phyloP scores from a whole-genome alignment of 768 basidiomycete species.

The Leccinellum albellum region DNA sequence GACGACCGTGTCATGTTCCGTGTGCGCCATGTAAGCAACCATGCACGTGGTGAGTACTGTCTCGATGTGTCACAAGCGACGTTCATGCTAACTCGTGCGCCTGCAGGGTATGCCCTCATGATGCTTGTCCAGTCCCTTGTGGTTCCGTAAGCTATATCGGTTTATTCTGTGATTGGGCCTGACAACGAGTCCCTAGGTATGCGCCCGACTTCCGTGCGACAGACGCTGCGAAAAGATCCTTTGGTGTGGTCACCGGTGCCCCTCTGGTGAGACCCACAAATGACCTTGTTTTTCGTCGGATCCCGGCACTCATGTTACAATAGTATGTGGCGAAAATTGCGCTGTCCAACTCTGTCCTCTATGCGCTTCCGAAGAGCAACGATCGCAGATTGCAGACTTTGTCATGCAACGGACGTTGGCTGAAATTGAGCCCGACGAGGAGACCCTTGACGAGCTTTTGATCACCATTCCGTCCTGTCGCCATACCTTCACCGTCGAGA shows the following conservation, averaged over 20 bases:
- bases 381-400: constrained; percentile 53
- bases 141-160: constrained; percentile 50
- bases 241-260: constrained; percentile 60
- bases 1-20: constrained; percentile 43
- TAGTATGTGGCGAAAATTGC: constrained; percentile 71
- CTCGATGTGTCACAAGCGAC: neutral
- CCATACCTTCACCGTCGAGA: constrained; percentile 69
- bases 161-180: neutral
- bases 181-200: constrained; percentile 40
- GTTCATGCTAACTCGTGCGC: constrained; percentile 1
- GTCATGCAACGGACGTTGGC: constrained; percentile 48
- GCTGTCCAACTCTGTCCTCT: constrained; percentile 47
- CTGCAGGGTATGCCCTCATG: constrained; percentile 52
- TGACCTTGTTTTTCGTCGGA: neutral
- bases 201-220: constrained; percentile 64
- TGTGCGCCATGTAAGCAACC: constrained; percentile 62
- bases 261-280: constrained; percentile 46
- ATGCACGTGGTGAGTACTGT: constrained; percentile 47
- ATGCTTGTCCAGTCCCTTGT: constrained; percentile 57
- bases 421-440: constrained; percentile 42
- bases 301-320: neutral
- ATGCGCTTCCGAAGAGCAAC: constrained; percentile 42
- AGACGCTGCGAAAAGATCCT: constrained; percentile 45
- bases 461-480: constrained; percentile 60
- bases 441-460: constrained; percentile 44